A percentile compares a stretch with the other conserved stretches of the same genome.
These are phyloP conservation scores for Leucosporidium creatinivorum DNA, from an alignment of 768 basidiomycete species.

Conservation along the genomic window DNA sequence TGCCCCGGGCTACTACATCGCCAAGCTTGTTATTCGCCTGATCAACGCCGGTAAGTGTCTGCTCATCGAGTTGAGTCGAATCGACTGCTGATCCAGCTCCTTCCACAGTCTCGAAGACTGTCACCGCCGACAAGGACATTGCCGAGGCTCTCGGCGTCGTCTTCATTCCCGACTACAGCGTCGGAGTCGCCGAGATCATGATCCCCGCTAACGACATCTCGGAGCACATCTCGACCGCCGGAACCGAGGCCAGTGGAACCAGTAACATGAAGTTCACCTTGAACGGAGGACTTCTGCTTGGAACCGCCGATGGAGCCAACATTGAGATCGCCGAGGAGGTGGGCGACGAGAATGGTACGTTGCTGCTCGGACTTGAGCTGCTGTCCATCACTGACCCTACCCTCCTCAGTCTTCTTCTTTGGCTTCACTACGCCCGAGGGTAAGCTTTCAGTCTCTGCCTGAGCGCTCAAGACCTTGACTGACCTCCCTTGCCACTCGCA, in stretches of 20 bases:
- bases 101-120: slow-evolving; percentile 63
- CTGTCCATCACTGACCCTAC: background rate
- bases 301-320: slow-evolving; percentile 71
- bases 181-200: slow-evolving; percentile 40
- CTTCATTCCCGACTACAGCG: slow-evolving; percentile 92
- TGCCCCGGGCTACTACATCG: slow-evolving; percentile 78
- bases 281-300: slow-evolving; percentile 70
- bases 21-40: slow-evolving; percentile 88
- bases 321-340: slow-evolving; percentile 96
- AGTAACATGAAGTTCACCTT: slow-evolving; percentile 59
- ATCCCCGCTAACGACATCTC: slow-evolving; percentile 76
- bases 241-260: slow-evolving; percentile 57
- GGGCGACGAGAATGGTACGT: slow-evolving; percentile 39
- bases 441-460: too few relatives aligned
- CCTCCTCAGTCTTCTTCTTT: slow-evolving; percentile 57
- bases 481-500: too few relatives aligned
- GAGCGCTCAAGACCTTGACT: too few relatives aligned
- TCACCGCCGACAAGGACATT: slow-evolving; percentile 78
- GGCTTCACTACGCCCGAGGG: slow-evolving; percentile 59
- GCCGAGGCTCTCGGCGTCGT: slow-evolving; percentile 71
- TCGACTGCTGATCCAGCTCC: slow-evolving; percentile 42
- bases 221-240: slow-evolving; percentile 95
- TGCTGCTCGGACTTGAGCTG: background rate
- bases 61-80: background rate
- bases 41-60: slow-evolving; percentile 46